Conservation (phyloP, 176 grass and related monocot genomes). For the Bromus sterilis region DNA sequence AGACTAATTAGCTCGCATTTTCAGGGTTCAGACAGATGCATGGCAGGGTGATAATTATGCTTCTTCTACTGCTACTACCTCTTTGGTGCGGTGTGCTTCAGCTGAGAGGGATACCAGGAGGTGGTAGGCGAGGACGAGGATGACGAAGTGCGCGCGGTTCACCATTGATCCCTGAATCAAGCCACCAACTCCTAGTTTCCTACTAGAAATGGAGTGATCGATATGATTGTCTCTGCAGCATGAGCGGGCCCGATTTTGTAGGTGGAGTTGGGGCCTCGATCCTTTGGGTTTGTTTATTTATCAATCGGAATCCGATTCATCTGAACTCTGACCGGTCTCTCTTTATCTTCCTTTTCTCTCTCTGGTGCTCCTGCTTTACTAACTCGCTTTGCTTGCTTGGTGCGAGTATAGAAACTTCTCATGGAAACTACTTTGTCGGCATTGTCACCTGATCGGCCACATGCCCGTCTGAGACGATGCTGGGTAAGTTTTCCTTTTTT, state of each 20-base stretch:
- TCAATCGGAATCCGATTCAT: slow-evolving; percentile 77
- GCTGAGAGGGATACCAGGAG: slow-evolving; percentile 43
- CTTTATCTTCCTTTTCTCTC: slow-evolving; percentile 22
- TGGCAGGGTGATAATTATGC: slow-evolving; percentile 27
- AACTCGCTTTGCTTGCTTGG: no score
- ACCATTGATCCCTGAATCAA: slow-evolving; percentile 38
- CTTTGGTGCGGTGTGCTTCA: slow-evolving; percentile 14
- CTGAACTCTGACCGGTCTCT: slow-evolving; percentile 25
- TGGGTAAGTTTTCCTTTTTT: not conserved
- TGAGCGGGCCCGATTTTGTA: slow-evolving; percentile 43
- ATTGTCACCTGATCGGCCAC: not conserved
- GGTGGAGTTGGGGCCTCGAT: slow-evolving; percentile 28
- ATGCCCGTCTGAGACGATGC: not conserved
- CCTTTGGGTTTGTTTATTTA: not conserved
- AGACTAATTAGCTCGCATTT: no score
- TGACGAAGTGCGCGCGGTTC: slow-evolving; percentile 40
- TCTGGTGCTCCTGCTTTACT: slow-evolving; percentile 5
- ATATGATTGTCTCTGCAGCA: not conserved
- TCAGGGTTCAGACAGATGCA: no score
- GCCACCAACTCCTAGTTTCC: not conserved
- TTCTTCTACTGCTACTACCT: no score
- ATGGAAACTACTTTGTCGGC: not conserved
- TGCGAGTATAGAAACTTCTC: slow-evolving; percentile 42
- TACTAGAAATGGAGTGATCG: not conserved
- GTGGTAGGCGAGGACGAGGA: slow-evolving; percentile 42